Conservation (phyloP, 2,329 filamentous ascomycete genomes). For the Colletotrichum tamarilloi region DNA sequence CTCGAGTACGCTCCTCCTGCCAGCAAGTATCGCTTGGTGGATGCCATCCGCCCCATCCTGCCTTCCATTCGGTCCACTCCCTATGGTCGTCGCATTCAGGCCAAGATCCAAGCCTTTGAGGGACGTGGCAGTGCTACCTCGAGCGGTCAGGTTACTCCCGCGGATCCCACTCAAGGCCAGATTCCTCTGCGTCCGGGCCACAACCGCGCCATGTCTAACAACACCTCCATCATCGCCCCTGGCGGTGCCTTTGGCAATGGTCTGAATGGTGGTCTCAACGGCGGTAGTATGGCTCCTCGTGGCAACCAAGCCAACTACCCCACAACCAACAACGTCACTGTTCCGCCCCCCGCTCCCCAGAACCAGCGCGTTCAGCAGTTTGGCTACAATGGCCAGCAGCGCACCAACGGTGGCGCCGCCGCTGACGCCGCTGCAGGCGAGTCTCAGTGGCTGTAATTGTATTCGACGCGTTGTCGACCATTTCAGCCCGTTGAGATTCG, state of each 20-base stretch:
- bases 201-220: constrained; percentile 55
- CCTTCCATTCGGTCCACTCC: constrained; percentile 89
- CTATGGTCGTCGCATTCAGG: constrained; percentile 92
- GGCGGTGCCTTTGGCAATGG: constrained; percentile 42
- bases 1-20: constrained; percentile 83
- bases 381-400: constrained; percentile 25
- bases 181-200: constrained; percentile 59
- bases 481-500: neutral
- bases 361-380: constrained; percentile 25
- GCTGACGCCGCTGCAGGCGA: constrained; percentile 45
- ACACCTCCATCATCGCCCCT: constrained; percentile 47
- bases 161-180: constrained; percentile 66
- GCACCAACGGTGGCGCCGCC: constrained; percentile 19
- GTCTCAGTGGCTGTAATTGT: constrained; percentile 52
- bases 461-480: constrained; percentile 19
- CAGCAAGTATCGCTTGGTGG: constrained; percentile 80
- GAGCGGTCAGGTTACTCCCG: constrained; percentile 63
- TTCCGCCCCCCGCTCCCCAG: constrained; percentile 41
- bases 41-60: constrained; percentile 86
- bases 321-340: constrained; percentile 44
- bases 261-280: constrained; percentile 42
- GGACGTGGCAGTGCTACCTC: constrained; percentile 54
- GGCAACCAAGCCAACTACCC: constrained; percentile 50
- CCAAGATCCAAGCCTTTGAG: constrained; percentile 80
- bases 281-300: constrained; percentile 40